These are phyloP conservation scores for Pontederia crassipes DNA, from an alignment of 176 grass and related monocot species.

Conservation along the genomic window DNA sequence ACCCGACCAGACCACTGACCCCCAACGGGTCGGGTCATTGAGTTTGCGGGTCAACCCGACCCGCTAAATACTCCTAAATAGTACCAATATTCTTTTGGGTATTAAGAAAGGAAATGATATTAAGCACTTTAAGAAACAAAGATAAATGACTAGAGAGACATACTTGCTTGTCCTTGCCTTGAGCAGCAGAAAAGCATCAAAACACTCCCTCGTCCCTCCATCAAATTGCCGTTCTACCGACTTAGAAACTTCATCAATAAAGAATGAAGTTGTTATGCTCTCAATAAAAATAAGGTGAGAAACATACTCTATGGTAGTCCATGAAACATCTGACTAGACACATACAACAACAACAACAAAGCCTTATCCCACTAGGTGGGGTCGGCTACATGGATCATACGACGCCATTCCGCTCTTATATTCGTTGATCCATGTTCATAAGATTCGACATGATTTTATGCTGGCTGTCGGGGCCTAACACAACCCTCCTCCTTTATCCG, in stretches of 20 bases:
- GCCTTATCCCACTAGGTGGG: no score
- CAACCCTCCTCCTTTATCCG: no score
- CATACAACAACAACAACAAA: no score
- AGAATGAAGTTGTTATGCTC: background rate
- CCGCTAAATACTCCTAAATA: no score
- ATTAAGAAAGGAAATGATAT: background rate
- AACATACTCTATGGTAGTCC: background rate
- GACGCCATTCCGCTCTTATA: no score
- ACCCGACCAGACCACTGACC: no score
- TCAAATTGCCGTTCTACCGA: conserved; percentile 11
- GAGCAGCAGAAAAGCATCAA: conserved; percentile 10
- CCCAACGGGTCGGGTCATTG: no score
- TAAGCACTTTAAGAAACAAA: background rate
- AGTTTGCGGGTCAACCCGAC: no score
- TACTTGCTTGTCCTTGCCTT: conserved; percentile 17
- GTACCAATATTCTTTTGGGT: background rate
- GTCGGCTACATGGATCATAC: no score
- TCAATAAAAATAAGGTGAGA: background rate
- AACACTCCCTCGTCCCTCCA: conserved; percentile 11
- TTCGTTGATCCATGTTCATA: no score
- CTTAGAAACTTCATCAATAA: conserved; percentile 8
- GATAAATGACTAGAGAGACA: background rate
- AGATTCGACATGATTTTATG: no score
- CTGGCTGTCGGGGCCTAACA: no score
- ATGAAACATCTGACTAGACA: background rate